Conservation (phyloP, 441 rosid genomes). For the Croton laevigatus region DNA sequence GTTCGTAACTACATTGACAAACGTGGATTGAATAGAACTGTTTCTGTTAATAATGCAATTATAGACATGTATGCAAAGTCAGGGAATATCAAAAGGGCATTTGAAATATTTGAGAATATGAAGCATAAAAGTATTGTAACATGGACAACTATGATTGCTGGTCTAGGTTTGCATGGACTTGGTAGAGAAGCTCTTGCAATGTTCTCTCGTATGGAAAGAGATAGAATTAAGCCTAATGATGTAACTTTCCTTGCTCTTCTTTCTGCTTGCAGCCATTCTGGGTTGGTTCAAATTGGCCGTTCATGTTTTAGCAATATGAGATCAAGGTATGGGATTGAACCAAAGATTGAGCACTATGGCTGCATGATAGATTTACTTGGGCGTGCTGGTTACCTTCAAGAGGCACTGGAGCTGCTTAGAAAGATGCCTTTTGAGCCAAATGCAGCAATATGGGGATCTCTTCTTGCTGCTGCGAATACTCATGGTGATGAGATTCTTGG, state of each 20-base stretch:
- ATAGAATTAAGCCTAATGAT: constrained; percentile 45
- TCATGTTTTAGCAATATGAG: constrained; percentile 43
- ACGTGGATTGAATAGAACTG: constrained; percentile 30
- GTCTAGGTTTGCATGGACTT: constrained; percentile 60
- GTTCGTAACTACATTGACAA: constrained; percentile 41
- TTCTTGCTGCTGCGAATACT: constrained; percentile 61
- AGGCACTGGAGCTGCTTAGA: constrained; percentile 42
- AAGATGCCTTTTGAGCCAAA: constrained; percentile 64
- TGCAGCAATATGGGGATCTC: constrained; percentile 77
- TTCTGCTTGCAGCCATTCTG: constrained; percentile 69
- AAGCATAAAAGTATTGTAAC: constrained; percentile 45
- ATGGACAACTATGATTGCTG: constrained; percentile 68
- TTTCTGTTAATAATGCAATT: constrained; percentile 53
- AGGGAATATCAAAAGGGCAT: constrained; percentile 51
- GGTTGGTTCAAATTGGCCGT: constrained; percentile 50
- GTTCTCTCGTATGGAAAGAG: constrained; percentile 57
- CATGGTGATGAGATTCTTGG: constrained; percentile 59
- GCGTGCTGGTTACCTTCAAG: constrained; percentile 56
- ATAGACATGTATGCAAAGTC: constrained; percentile 74
- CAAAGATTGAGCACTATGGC: constrained; percentile 69
- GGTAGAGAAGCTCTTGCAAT: constrained; percentile 57
- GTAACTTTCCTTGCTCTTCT: constrained; percentile 69
- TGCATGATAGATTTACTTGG: constrained; percentile 69
- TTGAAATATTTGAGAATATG: constrained; percentile 45
- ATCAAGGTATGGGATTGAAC: constrained; percentile 38